A percentile compares a stretch with the other conserved stretches of the same genome.
phyloP scores from a whole-genome alignment of 805 yeast genomes.

The Monosporozyma solicola region DNA sequence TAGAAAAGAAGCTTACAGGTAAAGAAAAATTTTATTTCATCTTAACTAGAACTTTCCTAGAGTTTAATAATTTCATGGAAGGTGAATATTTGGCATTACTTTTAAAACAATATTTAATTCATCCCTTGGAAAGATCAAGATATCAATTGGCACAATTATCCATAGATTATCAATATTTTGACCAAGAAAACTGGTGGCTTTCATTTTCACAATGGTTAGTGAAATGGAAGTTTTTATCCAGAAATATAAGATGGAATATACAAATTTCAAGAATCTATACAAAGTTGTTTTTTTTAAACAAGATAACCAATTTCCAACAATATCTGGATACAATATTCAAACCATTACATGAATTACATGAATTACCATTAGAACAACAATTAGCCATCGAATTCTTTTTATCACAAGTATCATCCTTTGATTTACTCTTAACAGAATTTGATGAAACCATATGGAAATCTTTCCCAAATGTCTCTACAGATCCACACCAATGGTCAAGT shows the following conservation, averaged over 20 bases:
- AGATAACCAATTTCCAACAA: conserved; percentile 24
- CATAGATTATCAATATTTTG: conserved; percentile 22
- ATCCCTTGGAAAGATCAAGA: conserved; percentile 29
- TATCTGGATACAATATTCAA: conserved; percentile 26
- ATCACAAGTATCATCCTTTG: conserved; percentile 26
- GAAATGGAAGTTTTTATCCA: conserved; percentile 30
- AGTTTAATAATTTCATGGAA: conserved; percentile 28
- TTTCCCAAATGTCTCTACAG: conserved; percentile 9
- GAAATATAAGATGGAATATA: conserved; percentile 32
- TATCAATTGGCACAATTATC: conserved; percentile 32
- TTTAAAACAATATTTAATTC: conserved; percentile 26
- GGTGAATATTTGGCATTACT: conserved; percentile 32
- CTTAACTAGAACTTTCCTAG: conserved; percentile 28
- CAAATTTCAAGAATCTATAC: conserved; percentile 27
- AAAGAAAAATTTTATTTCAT: conserved; percentile 19
- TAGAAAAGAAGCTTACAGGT: conserved; percentile 1
- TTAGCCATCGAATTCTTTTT: conserved; percentile 17
- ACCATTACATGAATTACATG: conserved; percentile 20
- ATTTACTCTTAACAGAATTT: conserved; percentile 19
- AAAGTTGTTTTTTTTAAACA: conserved; percentile 11
- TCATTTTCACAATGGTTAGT: conserved; percentile 29
- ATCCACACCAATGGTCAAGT: conserved; percentile 22
- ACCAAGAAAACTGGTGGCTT: conserved; percentile 22
- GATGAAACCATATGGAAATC: conserved; percentile 19
- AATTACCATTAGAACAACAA: conserved; percentile 17